Evolutionary conservation across 768 basidiomycete genomes (phyloP).

Genomic region (Tylopilus felleus): DNA sequence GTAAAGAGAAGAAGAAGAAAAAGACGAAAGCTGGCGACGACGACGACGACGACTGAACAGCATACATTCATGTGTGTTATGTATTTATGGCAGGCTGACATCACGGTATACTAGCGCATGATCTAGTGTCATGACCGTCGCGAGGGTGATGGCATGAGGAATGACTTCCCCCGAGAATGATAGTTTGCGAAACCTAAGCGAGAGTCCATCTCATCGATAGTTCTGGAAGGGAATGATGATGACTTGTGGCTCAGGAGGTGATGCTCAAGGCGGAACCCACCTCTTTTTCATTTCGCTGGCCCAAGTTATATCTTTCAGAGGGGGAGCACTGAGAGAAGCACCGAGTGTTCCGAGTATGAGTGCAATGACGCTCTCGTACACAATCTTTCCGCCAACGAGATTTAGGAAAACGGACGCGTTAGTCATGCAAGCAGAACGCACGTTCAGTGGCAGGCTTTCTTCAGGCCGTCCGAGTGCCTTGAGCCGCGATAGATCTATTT

Average conservation of each 20-base stretch:
- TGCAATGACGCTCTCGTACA: constrained; percentile 61
- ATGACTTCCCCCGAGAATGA: constrained; percentile 49
- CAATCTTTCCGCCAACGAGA: constrained; percentile 43
- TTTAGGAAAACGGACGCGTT: not conserved
- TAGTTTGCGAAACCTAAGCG: constrained; percentile 61
- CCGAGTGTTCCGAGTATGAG: constrained; percentile 70
- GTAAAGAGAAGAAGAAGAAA: constrained; percentile 67
- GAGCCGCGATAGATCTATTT: constrained; percentile 66
- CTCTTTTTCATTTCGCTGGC: constrained; percentile 83
- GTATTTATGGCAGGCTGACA: constrained; percentile 2
- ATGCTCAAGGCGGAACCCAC: constrained; percentile 39
- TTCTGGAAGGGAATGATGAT: constrained; percentile 36
- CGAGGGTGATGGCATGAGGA: constrained; percentile 23
- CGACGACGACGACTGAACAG: constrained; percentile 33
- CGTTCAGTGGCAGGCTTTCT: constrained; percentile 60
- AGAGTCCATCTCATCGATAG: constrained; percentile 75
- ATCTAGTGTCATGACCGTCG: constrained; percentile 1
- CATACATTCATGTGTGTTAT: not conserved
- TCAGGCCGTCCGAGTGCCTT: constrained; percentile 75
- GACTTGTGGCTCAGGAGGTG: not conserved
- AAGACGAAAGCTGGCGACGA: constrained; percentile 29
- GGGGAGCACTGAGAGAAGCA: constrained; percentile 64
- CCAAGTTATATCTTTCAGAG: constrained; percentile 82
- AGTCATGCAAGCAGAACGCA: constrained; percentile 29
- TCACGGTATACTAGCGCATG: not conserved